phyloP scores from a whole-genome alignment of 305 asterid species.

The Plantago lanceolata region DNA sequence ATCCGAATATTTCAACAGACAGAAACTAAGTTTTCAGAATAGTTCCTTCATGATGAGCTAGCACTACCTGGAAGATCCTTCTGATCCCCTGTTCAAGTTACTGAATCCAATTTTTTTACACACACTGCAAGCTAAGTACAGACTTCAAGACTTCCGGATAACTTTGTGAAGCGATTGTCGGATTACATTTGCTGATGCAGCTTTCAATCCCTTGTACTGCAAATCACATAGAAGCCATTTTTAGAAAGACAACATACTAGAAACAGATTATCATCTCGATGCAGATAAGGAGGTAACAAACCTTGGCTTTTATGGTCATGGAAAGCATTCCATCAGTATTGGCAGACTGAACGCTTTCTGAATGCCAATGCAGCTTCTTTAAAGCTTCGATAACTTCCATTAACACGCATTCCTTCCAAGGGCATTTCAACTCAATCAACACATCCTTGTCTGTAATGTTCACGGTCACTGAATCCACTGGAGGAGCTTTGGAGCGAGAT shows the following conservation, averaged over 20 bases:
- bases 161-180: conserved; percentile 53
- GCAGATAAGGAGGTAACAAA: conserved; percentile 21
- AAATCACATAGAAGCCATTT: conserved; percentile 7
- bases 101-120: conserved; percentile 26
- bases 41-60: background rate
- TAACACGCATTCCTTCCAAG: conserved; percentile 51
- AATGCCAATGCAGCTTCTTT: conserved; percentile 48
- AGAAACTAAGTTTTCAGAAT: background rate
- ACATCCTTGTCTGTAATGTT: conserved; percentile 47
- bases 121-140: background rate
- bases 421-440: conserved; percentile 53
- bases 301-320: conserved; percentile 67
- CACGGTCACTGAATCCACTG: conserved; percentile 41
- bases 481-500: conserved; percentile 35
- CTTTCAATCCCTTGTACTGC: conserved; percentile 53
- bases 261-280: background rate
- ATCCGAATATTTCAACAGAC: too few relatives aligned
- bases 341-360: conserved; percentile 58
- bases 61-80: conserved; percentile 5
- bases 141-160: conserved; percentile 34
- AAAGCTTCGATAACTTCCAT: conserved; percentile 53
- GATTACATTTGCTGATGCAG: conserved; percentile 44
- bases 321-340: conserved; percentile 53
- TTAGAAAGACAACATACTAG: conserved; percentile 4
- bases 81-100: conserved; percentile 5